These are phyloP conservation scores for Fusarium hainanense DNA, from an alignment of 2,329 filamentous ascomycete species.

Conservation along the genomic window DNA sequence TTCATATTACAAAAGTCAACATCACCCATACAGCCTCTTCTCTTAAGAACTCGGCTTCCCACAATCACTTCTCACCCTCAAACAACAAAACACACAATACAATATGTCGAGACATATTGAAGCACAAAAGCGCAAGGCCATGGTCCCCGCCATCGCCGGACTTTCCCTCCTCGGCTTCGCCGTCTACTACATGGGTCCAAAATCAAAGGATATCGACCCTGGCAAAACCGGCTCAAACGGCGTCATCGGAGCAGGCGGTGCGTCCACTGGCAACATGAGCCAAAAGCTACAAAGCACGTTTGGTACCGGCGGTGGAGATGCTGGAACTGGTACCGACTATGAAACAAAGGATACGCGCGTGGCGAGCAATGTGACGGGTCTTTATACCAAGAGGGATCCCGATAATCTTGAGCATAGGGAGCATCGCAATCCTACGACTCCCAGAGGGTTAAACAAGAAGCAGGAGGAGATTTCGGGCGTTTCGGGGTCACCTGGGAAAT, in stretches of 20 bases:
- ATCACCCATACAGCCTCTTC: neutral
- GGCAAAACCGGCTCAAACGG: neutral
- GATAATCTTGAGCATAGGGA: neutral
- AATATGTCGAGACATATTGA: slow-evolving; percentile 5
- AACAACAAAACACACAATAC: neutral
- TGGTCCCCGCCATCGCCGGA: neutral
- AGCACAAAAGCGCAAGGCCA: neutral
- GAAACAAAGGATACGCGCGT: neutral
- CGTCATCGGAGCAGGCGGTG: slow-evolving; percentile 3
- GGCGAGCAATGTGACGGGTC: neutral
- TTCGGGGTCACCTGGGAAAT: neutral
- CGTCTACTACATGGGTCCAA: neutral
- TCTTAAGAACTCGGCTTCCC: neutral
- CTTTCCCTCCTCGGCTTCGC: neutral
- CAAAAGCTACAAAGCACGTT: neutral
- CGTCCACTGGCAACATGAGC: neutral
- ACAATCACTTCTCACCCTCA: neutral
- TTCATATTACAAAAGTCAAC: neutral
- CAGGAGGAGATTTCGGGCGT: neutral
- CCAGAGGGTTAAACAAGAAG: neutral
- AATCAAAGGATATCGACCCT: neutral
- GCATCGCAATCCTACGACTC: neutral
- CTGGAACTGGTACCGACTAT: neutral
- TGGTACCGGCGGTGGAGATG: neutral
- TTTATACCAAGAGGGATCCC: neutral